Evolutionary conservation across 768 basidiomycete species (phyloP).

Genomic region (Phanerodontia chrysosporium): DNA sequence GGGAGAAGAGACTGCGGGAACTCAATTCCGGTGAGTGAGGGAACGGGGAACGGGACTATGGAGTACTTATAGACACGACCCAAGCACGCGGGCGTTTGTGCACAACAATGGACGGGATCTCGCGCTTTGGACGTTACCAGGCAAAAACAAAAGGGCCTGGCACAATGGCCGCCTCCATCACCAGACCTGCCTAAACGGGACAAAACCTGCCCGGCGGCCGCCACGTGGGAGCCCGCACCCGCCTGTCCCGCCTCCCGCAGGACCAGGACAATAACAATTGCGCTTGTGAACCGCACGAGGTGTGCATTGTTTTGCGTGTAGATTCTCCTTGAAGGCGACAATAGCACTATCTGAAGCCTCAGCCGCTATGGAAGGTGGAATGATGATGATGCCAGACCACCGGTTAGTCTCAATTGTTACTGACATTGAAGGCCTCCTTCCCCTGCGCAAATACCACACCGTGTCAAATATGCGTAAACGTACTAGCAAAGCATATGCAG

Average conservation of each 20-base stretch:
- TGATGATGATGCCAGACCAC: background rate
- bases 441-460: background rate
- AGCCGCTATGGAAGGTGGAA: background rate
- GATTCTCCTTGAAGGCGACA: background rate
- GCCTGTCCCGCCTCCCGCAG: background rate
- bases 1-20: constrained; percentile 20
- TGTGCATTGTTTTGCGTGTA: constrained; percentile 5
- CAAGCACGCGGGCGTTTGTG: constrained; percentile 10
- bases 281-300: constrained; percentile 3
- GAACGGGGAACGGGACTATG: constrained; percentile 10
- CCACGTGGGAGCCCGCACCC: constrained; percentile 24
- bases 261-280: constrained; percentile 21
- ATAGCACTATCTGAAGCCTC: background rate
- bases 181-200: constrained; percentile 22
- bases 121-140: constrained; percentile 19
- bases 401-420: constrained; percentile 1
- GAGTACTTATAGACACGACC: constrained; percentile 26
- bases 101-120: constrained; percentile 24
- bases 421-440: background rate
- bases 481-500: background rate
- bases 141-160: constrained; percentile 27
- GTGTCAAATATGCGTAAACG: background rate
- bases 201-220: constrained; percentile 13
- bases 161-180: constrained; percentile 17
- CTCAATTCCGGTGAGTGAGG: constrained; percentile 26